These are phyloP conservation scores for Lasiodiplodia theobromae DNA, from an alignment of 2,329 filamentous ascomycete species.

Conservation along the genomic window DNA sequence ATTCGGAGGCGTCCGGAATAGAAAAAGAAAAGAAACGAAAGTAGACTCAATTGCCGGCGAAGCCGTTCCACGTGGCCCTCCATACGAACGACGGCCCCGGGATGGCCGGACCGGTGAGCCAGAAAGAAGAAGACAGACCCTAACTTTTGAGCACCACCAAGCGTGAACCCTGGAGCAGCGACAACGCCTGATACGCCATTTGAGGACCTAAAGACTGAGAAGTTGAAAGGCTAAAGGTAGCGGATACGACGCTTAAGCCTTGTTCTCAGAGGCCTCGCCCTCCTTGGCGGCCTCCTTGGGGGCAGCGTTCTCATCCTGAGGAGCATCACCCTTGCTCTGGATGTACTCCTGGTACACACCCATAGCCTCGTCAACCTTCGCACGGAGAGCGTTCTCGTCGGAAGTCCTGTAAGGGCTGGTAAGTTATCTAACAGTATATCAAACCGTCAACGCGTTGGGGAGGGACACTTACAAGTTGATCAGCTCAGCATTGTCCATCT, in stretches of 20 bases:
- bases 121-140: constrained; percentile 11
- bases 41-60: constrained; percentile 9
- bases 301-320: constrained; percentile 41
- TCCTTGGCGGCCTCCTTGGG: constrained; percentile 54
- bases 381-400: constrained; percentile 85
- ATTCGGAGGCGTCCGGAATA: constrained; percentile 24
- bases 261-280: constrained; percentile 53
- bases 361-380: constrained; percentile 97
- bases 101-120: neutral
- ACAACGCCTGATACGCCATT: constrained; percentile 30
- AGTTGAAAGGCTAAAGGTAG: constrained; percentile 18
- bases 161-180: constrained; percentile 16
- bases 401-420: constrained; percentile 70
- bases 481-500: constrained; percentile 98
- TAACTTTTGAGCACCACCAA: constrained; percentile 30
- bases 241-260: constrained; percentile 41
- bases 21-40: constrained; percentile 18
- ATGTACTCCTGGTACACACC: constrained; percentile 98
- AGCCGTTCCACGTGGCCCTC: neutral
- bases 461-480: constrained; percentile 83
- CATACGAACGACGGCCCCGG: neutral
- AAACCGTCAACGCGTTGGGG: neutral
- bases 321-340: constrained; percentile 73
- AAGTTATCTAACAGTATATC: constrained; percentile 35
- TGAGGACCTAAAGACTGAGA: constrained; percentile 17